Evolutionary conservation across 2,329 filamentous ascomycete species (phyloP).

Genomic region (Xylariaceae sp.): DNA sequence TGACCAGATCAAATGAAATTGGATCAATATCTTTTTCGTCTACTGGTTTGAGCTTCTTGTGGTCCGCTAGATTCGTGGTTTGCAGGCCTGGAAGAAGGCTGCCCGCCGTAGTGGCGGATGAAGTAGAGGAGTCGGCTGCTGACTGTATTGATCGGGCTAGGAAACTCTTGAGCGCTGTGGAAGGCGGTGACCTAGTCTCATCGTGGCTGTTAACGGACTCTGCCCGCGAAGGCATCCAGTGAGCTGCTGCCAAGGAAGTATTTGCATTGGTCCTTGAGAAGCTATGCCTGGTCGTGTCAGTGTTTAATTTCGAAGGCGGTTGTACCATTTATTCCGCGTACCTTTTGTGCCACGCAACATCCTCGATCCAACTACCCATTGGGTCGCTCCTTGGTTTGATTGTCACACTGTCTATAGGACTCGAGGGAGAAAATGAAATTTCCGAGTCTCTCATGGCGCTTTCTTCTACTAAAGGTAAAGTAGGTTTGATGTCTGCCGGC

Average conservation of each 20-base stretch:
- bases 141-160: conserved; percentile 38
- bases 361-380: not conserved
- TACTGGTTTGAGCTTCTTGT: conserved; percentile 45
- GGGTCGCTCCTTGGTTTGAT: not conserved
- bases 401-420: not conserved
- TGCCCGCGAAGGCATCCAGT: conserved; percentile 21
- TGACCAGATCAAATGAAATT: conserved; percentile 52
- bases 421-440: not conserved
- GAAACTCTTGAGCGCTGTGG: conserved; percentile 36
- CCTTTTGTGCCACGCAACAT: conserved; percentile 11
- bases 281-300: conserved; percentile 6
- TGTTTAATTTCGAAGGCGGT: not conserved
- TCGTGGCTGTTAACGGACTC: conserved; percentile 27
- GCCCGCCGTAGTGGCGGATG: conserved; percentile 28
- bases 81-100: conserved; percentile 34
- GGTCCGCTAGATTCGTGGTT: conserved; percentile 33
- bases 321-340: not conserved
- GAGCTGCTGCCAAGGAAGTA: conserved; percentile 15
- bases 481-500: not conserved
- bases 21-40: conserved; percentile 45
- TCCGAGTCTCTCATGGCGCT: not conserved
- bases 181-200: conserved; percentile 27
- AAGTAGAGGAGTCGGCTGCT: conserved; percentile 37
- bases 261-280: conserved; percentile 8
- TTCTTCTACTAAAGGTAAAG: not conserved